Base-by-base conservation (phyloP, 495 filamentous ascomycete species). In the Friedmanniomyces endolithicus region DNA sequence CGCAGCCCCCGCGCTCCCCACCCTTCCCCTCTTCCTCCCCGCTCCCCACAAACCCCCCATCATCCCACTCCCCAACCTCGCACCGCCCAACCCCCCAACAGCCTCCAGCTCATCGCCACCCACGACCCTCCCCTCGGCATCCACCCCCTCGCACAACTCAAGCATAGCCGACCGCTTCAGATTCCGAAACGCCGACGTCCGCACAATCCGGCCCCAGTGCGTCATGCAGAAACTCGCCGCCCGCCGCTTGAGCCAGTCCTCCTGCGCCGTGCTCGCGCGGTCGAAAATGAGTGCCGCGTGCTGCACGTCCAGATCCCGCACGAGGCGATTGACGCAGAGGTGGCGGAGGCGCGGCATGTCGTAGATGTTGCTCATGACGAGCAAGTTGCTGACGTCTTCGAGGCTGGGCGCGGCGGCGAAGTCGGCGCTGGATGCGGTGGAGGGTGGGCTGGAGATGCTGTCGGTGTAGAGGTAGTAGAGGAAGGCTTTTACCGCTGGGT, bases 291-390 rank as follows among this genome's bases (percentile, higher is more conserved):
- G 83, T 49, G 90, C 95, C 3, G 92, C 90, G 60, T 94, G 87
- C 52, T 95, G 87, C 43, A 97, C 82, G 57, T 96, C 92, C 0
- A 98, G 75, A 60, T 98, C 94, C 41, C 83, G 83, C 48, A 83
- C 84, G 25, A 98, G 77, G 11, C 94, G 77, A 65, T 90, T 86
- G 39, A 96, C 81, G 65, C 90, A 94, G 12, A 97, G 78, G 11
- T 94, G 77, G 12, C 90, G 87, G 2, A 98, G 81, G 54, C 88
- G 85, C 0, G 88, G 88, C 73, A 98, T 90, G 65, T 95, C 88
- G 67, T 98, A 98, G 20, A 97, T 85, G 64, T 97, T 95, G 22
- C 88, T 84, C 88, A 98, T 90, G 49, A 97, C 92, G 1, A 98
- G 78, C 71, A 98, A 77, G n/a, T 92, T 90, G 0, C 94, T 90